Conservation (phyloP, 768 basidiomycete species). For the Termitomyces sp. region DNA sequence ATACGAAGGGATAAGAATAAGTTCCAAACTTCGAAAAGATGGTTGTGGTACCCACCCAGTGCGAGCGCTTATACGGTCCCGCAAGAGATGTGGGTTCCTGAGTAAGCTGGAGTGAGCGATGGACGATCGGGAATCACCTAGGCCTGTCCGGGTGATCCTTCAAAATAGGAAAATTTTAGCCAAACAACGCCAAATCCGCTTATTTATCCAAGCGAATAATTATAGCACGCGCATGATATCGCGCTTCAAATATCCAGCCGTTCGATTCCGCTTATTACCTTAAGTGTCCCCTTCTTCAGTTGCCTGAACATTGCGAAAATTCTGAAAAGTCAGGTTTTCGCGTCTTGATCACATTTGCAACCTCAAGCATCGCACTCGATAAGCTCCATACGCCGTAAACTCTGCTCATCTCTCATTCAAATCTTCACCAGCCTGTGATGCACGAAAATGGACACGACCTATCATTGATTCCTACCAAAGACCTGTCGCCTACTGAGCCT, state of each 20-base stretch:
- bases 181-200: slow-evolving; percentile 12
- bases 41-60: neutral
- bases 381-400: slow-evolving; percentile 1
- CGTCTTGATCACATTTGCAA: neutral
- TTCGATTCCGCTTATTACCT: slow-evolving; percentile 1
- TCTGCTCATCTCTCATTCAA: slow-evolving; percentile 1
- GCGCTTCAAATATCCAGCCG: slow-evolving; percentile 7
- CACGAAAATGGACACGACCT: slow-evolving; percentile 22
- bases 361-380: slow-evolving; percentile 1
- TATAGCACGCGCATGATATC: slow-evolving; percentile 11
- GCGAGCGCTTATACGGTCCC: neutral
- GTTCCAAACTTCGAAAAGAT: neutral
- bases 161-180: neutral
- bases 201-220: slow-evolving; percentile 8
- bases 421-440: slow-evolving; percentile 24
- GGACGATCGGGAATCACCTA: neutral
- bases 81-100: neutral
- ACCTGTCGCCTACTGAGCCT: slow-evolving; percentile 3
- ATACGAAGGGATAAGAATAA: neutral
- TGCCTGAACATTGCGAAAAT: neutral
- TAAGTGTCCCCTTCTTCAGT: neutral
- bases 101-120: neutral
- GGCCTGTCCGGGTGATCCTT: neutral
- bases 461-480: slow-evolving; percentile 12
- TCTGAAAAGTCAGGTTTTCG: neutral